These are phyloP conservation scores for Yamadazyma laniorum DNA, from an alignment of 805 yeast genomes.

Conservation along the genomic window DNA sequence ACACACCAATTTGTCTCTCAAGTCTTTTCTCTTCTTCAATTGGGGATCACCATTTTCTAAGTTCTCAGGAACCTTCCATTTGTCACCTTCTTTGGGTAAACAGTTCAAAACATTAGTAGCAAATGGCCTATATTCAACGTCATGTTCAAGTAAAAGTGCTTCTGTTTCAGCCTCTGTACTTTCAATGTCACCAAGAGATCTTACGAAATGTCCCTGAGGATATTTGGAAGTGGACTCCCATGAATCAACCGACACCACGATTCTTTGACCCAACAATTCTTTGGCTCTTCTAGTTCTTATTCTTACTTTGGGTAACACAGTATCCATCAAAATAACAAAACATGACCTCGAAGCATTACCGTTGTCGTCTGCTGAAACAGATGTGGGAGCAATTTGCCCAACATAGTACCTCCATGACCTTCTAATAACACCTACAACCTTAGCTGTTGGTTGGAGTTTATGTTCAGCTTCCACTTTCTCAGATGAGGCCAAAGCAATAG, in stretches of 20 bases:
- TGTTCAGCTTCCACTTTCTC: conserved; percentile 29
- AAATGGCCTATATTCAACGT: conserved; percentile 94
- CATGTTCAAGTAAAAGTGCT: conserved; percentile 89
- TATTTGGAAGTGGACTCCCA: conserved; percentile 84
- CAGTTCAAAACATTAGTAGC: conserved; percentile 89
- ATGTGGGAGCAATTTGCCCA: conserved; percentile 82
- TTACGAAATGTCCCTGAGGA: conserved; percentile 94
- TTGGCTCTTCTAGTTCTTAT: conserved; percentile 84
- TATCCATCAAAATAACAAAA: conserved; percentile 86
- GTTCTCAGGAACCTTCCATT: conserved; percentile 83
- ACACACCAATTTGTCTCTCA: conserved; percentile 86
- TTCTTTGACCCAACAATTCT: conserved; percentile 82
- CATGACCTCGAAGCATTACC: conserved; percentile 74
- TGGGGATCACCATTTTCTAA: conserved; percentile 51
- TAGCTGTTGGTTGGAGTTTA: conserved; percentile 86
- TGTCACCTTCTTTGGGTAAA: conserved; percentile 88
- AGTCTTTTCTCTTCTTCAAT: conserved; percentile 68
- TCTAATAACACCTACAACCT: conserved; percentile 80
- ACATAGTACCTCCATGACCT: conserved; percentile 96
- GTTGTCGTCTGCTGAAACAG: conserved; percentile 52
- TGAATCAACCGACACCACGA: conserved; percentile 87
- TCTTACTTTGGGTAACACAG: conserved; percentile 79
- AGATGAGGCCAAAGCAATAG: conserved; percentile 48
- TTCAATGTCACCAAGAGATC: conserved; percentile 86
- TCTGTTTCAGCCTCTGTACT: conserved; percentile 95